These are phyloP conservation scores for Volvariella volvacea DNA, from an alignment of 1,284 basidiomycete genomes.

Conservation along the genomic window DNA sequence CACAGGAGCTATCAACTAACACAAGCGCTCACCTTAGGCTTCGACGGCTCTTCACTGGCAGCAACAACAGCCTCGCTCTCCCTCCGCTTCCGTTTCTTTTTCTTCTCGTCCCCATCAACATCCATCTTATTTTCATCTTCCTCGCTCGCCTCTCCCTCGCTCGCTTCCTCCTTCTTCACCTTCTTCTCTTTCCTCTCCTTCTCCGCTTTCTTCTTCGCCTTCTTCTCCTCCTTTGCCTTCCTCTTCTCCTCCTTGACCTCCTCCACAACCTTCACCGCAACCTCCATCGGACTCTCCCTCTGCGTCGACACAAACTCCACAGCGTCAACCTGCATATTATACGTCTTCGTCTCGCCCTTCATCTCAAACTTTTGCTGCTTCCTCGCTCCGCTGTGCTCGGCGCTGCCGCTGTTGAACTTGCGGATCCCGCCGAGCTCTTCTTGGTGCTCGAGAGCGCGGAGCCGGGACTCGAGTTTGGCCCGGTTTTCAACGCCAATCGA, in stretches of 20 bases:
- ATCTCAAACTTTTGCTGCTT: slow-evolving; percentile 75
- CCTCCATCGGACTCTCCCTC: slow-evolving; percentile 60
- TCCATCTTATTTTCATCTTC: slow-evolving; percentile 37
- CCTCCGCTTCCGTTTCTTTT: slow-evolving; percentile 59
- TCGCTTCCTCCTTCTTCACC: slow-evolving; percentile 25
- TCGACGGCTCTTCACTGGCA: slow-evolving; percentile 28
- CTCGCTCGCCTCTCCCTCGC: slow-evolving; percentile 25
- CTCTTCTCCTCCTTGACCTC: slow-evolving; percentile 78
- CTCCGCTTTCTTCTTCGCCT: slow-evolving; percentile 59
- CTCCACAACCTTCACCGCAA: slow-evolving; percentile 56
- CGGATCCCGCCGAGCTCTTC: slow-evolving; percentile 64
- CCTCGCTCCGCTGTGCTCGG: slow-evolving; percentile 50
- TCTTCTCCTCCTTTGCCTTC: slow-evolving; percentile 74
- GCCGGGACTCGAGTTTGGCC: slow-evolving; percentile 89
- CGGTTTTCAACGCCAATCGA: slow-evolving; percentile 92
- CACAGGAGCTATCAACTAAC: slow-evolving; percentile 12
- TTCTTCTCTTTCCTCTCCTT: slow-evolving; percentile 39
- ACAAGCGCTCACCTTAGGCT: slow-evolving; percentile 20
- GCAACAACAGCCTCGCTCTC: slow-evolving; percentile 47
- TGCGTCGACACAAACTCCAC: slow-evolving; percentile 80
- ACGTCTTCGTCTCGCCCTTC: slow-evolving; percentile 68
- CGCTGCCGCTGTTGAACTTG: slow-evolving; percentile 37
- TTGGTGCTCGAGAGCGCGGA: slow-evolving; percentile 85
- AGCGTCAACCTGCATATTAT: slow-evolving; percentile 78
- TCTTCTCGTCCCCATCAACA: slow-evolving; percentile 45